Evolutionary conservation across 2,329 filamentous ascomycete species (phyloP).

Genomic region (Bipolaris bicolor): DNA sequence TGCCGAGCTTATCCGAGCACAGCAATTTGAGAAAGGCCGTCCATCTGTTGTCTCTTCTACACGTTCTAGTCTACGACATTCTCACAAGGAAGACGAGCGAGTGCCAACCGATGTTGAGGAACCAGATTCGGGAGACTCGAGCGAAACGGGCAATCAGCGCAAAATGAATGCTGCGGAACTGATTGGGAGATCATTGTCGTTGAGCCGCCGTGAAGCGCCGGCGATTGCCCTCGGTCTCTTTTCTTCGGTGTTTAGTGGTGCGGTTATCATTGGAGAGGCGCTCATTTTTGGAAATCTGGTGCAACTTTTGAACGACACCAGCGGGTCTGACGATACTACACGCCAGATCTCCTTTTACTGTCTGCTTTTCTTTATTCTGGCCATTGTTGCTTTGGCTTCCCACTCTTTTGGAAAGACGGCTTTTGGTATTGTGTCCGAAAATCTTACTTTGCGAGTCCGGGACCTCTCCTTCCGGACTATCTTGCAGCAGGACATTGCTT

Average conservation of each 20-base stretch:
- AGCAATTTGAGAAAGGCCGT: constrained; percentile 43
- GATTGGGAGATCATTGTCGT: constrained; percentile 31
- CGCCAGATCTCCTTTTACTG: constrained; percentile 52
- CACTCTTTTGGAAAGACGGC: constrained; percentile 54
- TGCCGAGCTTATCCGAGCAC: constrained; percentile 42
- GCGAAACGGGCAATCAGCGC: not conserved
- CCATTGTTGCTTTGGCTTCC: constrained; percentile 56
- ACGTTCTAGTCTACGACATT: constrained; percentile 22
- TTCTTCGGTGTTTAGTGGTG: constrained; percentile 55
- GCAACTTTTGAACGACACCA: constrained; percentile 39
- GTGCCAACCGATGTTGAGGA: constrained; percentile 1
- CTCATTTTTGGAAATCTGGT: constrained; percentile 41
- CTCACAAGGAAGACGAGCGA: constrained; percentile 22
- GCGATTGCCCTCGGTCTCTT: constrained; percentile 52
- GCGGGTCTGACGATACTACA: constrained; percentile 22
- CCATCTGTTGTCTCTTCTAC: constrained; percentile 32
- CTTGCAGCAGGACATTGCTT: constrained; percentile 62
- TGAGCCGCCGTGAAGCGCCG: constrained; percentile 48
- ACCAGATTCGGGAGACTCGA: not conserved
- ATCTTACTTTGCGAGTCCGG: constrained; percentile 53
- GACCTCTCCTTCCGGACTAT: constrained; percentile 58
- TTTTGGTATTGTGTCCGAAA: constrained; percentile 57
- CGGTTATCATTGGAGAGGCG: constrained; percentile 62
- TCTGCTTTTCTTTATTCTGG: constrained; percentile 61
- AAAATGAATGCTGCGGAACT: constrained; percentile 26